These are phyloP conservation scores for Venturia pyrina DNA, from an alignment of 2,329 filamentous ascomycete genomes.

Conservation along the genomic window DNA sequence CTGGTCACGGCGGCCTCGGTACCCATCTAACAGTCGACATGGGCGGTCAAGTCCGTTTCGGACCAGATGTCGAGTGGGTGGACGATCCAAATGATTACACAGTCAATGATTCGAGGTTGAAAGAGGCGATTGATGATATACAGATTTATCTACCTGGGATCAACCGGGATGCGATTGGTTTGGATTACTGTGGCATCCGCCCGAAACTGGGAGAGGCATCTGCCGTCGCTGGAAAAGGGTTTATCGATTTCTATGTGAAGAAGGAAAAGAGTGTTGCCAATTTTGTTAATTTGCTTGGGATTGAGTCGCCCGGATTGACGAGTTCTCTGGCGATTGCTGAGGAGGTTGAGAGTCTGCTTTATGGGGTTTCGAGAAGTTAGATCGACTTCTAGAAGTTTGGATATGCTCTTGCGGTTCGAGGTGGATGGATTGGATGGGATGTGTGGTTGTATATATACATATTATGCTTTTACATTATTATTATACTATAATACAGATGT, in stretches of 20 bases:
- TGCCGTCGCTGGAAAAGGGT: constrained; percentile 52
- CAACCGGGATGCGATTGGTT: constrained; percentile 51
- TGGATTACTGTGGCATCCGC: constrained; percentile 87
- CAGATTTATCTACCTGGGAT: constrained; percentile 67
- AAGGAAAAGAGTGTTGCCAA: constrained; percentile 68
- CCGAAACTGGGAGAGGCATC: constrained; percentile 66
- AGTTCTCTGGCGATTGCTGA: constrained; percentile 79
- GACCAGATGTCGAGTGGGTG: constrained; percentile 93
- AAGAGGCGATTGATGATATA: constrained; percentile 64
- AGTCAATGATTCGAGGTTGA: constrained; percentile 53
- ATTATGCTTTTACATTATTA: background rate
- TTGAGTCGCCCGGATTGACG: constrained; percentile 88
- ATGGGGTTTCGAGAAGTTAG: constrained; percentile 20
- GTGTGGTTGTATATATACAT: background rate
- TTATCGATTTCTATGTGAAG: constrained; percentile 74
- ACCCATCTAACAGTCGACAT: constrained; percentile 92
- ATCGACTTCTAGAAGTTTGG: background rate
- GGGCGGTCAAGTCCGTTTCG: constrained; percentile 74
- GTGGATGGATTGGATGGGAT: background rate
- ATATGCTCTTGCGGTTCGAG: background rate
- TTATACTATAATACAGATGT: background rate
- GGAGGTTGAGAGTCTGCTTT: constrained; percentile 52
- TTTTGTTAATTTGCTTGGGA: constrained; percentile 84
- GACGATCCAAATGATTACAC: constrained; percentile 58
- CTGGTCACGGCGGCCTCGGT: constrained; percentile 74